Conservation (phyloP, 2,329 filamentous ascomycete genomes). For the Cytospora chrysosperma region DNA sequence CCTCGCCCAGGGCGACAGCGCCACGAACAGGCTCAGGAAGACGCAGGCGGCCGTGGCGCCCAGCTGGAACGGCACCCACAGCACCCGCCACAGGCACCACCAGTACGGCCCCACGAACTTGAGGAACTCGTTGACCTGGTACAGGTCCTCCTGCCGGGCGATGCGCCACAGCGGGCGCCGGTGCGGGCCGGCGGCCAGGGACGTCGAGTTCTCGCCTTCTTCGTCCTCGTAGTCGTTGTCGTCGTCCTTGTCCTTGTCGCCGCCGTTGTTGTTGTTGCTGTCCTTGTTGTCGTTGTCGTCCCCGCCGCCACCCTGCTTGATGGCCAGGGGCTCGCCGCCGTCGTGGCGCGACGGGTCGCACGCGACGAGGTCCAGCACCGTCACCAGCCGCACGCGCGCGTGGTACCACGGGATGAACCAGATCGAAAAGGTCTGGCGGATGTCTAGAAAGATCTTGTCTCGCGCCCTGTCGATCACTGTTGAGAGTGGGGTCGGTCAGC, state of each 20-base stretch:
- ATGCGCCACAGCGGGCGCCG: slow-evolving; percentile 37
- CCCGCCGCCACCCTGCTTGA: slow-evolving; percentile 7
- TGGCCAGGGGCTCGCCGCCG: slow-evolving; percentile 20
- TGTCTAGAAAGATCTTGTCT: slow-evolving; percentile 68
- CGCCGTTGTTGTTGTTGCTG: too few relatives aligned
- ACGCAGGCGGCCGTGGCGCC: slow-evolving; percentile 65
- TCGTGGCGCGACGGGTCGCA: slow-evolving; percentile 29
- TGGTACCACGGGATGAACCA: slow-evolving; percentile 77
- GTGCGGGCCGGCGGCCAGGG: slow-evolving; percentile 1
- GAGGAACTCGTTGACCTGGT: slow-evolving; percentile 73
- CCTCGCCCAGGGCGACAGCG: slow-evolving; percentile 19
- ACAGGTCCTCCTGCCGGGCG: slow-evolving; percentile 74
- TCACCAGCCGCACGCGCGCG: slow-evolving; percentile 65
- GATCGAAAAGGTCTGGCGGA: slow-evolving; percentile 73
- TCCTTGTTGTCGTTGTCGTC: slow-evolving; percentile 29
- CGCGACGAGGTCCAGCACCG: slow-evolving; percentile 60
- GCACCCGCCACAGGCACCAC: slow-evolving; percentile 38
- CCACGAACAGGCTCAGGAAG: slow-evolving; percentile 32
- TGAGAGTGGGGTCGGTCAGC: too few relatives aligned
- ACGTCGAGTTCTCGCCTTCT: background rate
- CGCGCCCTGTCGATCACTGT: slow-evolving; percentile 66
- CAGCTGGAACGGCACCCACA: slow-evolving; percentile 61
- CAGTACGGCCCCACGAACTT: slow-evolving; percentile 62
- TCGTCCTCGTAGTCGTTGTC: slow-evolving; percentile 29
- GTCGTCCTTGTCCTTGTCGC: background rate